Base-by-base conservation (phyloP, 345 rosid genomes). In the Euclidium syriacum region DNA sequence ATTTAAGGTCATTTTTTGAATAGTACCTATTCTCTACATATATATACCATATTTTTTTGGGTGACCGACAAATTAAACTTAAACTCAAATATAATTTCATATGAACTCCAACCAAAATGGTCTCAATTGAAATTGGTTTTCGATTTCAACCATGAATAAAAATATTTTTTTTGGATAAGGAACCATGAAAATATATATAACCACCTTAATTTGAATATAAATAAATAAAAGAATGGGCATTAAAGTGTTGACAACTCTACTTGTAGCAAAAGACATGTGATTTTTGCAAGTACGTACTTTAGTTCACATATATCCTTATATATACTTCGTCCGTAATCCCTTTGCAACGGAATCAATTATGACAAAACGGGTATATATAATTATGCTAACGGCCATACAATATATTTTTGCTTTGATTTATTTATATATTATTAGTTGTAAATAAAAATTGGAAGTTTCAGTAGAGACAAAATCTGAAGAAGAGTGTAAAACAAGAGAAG, bases 281-380 rank as follows among this genome's bases (percentile, higher is more conserved):
- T 52, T 12, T 54, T 58, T 43, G 64, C 64, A 62, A 62, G 68
- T 46, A 54, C 68, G 64, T 70, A 70, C 74, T 54, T 62, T 55
- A 32, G 63, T 70, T 36, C 48, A 52, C 67, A 24, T 25, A 27
- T 43, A n/a, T n/a, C n/a, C 32, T 40, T 39, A 5, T 29, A 6
- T 58, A 67, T 68, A 52, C 35, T 44, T 69, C 35, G 12, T 62
- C 63, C 63, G 63, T 70, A 70, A 53, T 36, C 35, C 57, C 29
- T 46, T 62, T 62, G 48, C 50, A 44, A 70, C 58, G 68, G 51
- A 27, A 22, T 38, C 43, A 46, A 34, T 61, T 43, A 43, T 35
- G 67, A 18, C 67, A 52, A 34, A 69, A 43, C 42, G 68, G 56
- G 50, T 44, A 61, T 59, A 61, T 59, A 34, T 34, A 14, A 42